Evolutionary conservation across 2,329 filamentous ascomycete genomes (phyloP), one percentile per base, ranked within the genome.

Genomic region (Colletotrichum sp.): DNA sequence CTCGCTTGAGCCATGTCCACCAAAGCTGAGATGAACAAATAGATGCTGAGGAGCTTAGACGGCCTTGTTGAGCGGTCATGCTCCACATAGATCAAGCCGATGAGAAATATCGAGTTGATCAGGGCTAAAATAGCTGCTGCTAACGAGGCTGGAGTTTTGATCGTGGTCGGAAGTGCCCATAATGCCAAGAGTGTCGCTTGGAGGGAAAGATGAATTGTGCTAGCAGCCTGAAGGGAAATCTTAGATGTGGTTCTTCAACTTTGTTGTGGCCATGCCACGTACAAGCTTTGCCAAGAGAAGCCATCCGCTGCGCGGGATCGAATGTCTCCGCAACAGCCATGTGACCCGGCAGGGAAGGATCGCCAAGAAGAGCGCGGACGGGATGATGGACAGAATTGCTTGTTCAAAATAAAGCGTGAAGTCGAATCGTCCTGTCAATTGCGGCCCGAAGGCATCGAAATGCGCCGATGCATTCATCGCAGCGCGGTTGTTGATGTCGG

Each of bases 31-130:
- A 80, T 65, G 24, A 83, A 75, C 6, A 86, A 77, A 48, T 82
- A 86, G 10, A 74, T 24, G 52, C 77, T 80, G 24, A 86, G 76
- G 1, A 86, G 56, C 0, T 80, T 77, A 1, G 84, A 84, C 1
- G 85, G 83, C 21, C 80, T 78, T 1, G 77, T 76, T 3, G 83
- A 81, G 8, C 79, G 80, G 15, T 77, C 75, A 73, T 88, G 85
- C 70, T 87, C 85, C 2, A 77, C 34, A 61, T 79, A 84, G 1
- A 84, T 84, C 6, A 87, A 66, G 0, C 78, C 52, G 6, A 80
- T 65, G 5, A 83, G 75, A 18, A 78, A 77, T 2, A 84, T 55
- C 2, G 82, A 80, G 3, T 82, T 81, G n/a, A 83, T n/a, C 1
- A 84, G 66, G 1, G 77, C 77, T 7, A 86, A 58, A 0, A 76